Percentiles rank a stretch among this genome's conserved stretches.
phyloP scores from a whole-genome alignment of 768 basidiomycete species.

The Leucocoprinus leucothites region DNA sequence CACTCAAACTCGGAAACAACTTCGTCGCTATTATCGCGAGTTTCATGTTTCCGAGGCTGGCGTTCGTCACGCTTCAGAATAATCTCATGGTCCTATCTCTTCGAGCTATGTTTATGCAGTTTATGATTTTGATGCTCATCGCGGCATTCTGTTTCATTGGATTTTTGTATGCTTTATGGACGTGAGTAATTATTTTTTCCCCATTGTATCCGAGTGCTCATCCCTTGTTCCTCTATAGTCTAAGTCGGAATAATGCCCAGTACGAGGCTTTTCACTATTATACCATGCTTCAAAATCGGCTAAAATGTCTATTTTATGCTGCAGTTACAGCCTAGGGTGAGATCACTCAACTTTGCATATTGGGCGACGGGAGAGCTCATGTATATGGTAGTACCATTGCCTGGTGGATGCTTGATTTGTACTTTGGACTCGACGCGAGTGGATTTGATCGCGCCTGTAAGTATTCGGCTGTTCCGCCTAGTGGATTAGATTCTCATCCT shows the following conservation, averaged over 20 bases:
- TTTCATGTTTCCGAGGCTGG: slow-evolving; percentile 88
- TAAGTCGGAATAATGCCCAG: slow-evolving; percentile 61
- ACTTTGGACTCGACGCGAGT: slow-evolving; percentile 92
- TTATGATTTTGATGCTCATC: slow-evolving; percentile 76
- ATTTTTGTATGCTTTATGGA: slow-evolving; percentile 92
- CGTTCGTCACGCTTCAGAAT: slow-evolving; percentile 85
- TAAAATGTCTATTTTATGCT: background rate
- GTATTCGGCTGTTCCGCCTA: too few species aligned
- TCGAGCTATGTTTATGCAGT: slow-evolving; percentile 92
- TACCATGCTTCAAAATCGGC: background rate
- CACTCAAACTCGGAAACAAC: slow-evolving; percentile 70
- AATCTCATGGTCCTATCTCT: slow-evolving; percentile 79
- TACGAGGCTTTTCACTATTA: slow-evolving; percentile 24
- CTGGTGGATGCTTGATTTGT: slow-evolving; percentile 95
- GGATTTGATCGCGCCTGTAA: slow-evolving; percentile 82
- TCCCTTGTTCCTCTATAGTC: slow-evolving; percentile 32
- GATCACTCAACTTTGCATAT: background rate
- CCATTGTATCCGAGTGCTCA: background rate
- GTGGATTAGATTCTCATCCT: background rate
- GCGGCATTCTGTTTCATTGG: slow-evolving; percentile 91
- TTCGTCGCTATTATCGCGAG: slow-evolving; percentile 87
- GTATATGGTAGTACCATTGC: slow-evolving; percentile 45
- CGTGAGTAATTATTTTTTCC: slow-evolving; percentile 47
- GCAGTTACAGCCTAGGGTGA: slow-evolving; percentile 30
- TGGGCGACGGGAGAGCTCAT: background rate